Base-by-base conservation (phyloP, 192 early-diverging fungal genomes). In the Umbelopsis ramanniana region DNA sequence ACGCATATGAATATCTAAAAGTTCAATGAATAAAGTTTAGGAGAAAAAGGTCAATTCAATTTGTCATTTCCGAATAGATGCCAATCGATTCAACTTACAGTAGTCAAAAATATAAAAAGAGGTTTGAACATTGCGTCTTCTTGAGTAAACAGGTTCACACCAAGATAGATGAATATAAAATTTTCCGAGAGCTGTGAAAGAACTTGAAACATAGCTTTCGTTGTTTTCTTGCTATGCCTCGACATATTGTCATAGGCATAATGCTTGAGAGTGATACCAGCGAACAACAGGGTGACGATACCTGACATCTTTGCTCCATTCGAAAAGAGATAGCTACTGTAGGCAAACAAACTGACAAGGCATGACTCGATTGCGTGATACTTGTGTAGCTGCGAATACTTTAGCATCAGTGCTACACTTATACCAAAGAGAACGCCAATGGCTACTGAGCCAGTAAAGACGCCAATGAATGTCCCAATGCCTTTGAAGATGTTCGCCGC, bases 101-200 rank as follows among this genome's bases (percentile, higher is more conserved):
- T 84, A 38, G 91, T 91, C 71, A 88, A 90, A 11, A 92, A 69
- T 26, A 94, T 92, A 74, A 94, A 94, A 26, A 92, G 76, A 10
- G 91, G 91, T 55, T 88, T 86, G 75, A 91, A 93, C 29, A 88
- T 84, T 66, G 89, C 73, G 63, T 95, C 90, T 35, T 79, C 73
- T 17, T 91, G 82, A 0, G 97, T 95, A 76, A 97, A 99, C 67
- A 98, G 87, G 37, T 95, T 93, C 52, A 99, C 84, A 8, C 96
- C 97, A 35, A 99, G 83, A 76, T 97, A 98, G 53, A 99, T 95
- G 76, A 98, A 99, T 72, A 98, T 92, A 79, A 99, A 99, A 72
- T 97, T 98, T 76, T 99, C 97, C 0, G 94, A 92, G 29, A 99
- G 83, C 67, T 96, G 93, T 0, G 93, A 89, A 24, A 99, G 81